Evolutionary conservation across 495 filamentous ascomycete species (phyloP).

Genomic region (Emericellopsis terricola): DNA sequence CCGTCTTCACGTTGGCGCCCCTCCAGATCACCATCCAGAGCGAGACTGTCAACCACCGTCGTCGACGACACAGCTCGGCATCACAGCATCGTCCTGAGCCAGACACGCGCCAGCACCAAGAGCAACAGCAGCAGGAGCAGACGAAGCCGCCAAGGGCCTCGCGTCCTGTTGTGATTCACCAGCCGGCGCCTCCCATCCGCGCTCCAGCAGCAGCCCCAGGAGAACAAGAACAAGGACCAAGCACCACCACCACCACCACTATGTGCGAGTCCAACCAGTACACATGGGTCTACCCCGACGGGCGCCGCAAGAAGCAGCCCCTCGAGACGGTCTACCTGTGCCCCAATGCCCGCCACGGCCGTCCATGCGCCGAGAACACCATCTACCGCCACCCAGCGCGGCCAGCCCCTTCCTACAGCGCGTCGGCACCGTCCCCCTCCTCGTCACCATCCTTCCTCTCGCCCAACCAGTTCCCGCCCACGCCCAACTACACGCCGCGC

Average conservation of each 20-base stretch:
- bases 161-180: no score
- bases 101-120: no score
- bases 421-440: background rate
- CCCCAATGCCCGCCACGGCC: conserved; percentile 1
- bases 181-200: no score
- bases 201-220: no score
- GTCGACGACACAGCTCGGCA: no score
- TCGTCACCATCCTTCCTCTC: background rate
- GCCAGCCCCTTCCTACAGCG: background rate
- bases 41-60: no score
- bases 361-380: conserved; percentile 1
- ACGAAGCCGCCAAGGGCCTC: no score
- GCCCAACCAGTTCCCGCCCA: background rate
- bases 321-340: conserved; percentile 1
- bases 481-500: conserved; percentile 3
- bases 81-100: no score
- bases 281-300: conserved; percentile 4
- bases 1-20: no score
- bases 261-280: conserved; percentile 4
- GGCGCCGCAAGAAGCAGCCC: conserved; percentile 1
- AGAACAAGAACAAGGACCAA: no score
- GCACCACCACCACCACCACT: background rate
- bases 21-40: no score
- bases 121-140: no score
- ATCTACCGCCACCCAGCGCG: conserved; percentile 3